phyloP scores from a whole-genome alignment of 1,139 yeast species.

The Saccharomyces hybrid region DNA sequence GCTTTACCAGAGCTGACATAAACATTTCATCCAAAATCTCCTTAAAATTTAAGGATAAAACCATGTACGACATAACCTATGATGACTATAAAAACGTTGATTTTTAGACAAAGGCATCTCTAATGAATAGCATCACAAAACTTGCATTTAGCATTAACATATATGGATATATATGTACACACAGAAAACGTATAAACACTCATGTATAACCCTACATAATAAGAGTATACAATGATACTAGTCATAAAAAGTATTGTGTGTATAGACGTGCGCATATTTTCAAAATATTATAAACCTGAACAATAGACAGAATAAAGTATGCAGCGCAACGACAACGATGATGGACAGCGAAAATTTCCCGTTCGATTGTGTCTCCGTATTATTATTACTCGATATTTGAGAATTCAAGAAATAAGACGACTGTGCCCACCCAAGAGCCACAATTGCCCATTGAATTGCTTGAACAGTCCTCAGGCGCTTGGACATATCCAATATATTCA shows the following conservation, averaged over 20 bases:
- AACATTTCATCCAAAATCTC: constrained; percentile 17
- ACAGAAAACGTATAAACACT: background rate
- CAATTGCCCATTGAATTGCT: constrained; percentile 9
- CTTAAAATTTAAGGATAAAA: constrained; percentile 12
- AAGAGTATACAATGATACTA: background rate
- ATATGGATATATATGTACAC: background rate
- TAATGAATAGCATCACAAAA: constrained; percentile 1
- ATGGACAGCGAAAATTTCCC: constrained; percentile 8
- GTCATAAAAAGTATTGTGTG: background rate
- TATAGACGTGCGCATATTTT: background rate
- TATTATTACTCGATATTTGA: constrained; percentile 1
- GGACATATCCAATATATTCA: constrained; percentile 13
- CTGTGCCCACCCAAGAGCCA: constrained; percentile 12
- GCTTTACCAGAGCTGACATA: constrained; percentile 25
- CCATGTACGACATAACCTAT: constrained; percentile 17
- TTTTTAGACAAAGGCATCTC: constrained; percentile 3
- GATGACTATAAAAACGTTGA: constrained; percentile 12
- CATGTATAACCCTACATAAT: background rate
- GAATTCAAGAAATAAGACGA: constrained; percentile 7
- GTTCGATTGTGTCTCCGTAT: background rate
- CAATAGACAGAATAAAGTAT: constrained; percentile 16
- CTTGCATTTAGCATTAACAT: background rate
- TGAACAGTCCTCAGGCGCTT: background rate
- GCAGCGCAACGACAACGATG: constrained; percentile 10
- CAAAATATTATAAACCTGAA: constrained; percentile 17